A percentile compares a stretch with the other conserved stretches of the same genome.
Conservation (phyloP, 164 flowering plant genomes). For the Aristolochia contorta region DNA sequence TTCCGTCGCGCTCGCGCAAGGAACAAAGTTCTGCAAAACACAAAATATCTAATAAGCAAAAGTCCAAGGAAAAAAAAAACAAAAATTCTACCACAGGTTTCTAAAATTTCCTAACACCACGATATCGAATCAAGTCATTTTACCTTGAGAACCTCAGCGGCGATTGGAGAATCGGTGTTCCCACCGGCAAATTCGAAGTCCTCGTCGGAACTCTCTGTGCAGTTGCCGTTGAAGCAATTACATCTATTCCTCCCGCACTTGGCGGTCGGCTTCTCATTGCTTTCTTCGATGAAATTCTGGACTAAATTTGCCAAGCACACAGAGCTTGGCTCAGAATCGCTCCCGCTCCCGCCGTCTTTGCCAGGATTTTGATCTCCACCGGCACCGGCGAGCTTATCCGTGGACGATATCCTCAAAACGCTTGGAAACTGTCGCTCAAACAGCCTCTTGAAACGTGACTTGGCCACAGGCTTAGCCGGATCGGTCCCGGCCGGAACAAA, state of each 20-base stretch:
- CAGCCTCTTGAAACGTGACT: slow-evolving; percentile 68
- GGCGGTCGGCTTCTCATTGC: slow-evolving; percentile 40
- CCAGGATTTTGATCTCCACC: slow-evolving; percentile 14
- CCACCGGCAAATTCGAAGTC: slow-evolving; percentile 43
- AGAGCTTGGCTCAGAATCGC: slow-evolving; percentile 84
- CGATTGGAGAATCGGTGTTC: slow-evolving; percentile 25
- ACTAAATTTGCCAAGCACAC: slow-evolving; percentile 83
- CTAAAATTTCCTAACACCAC: neutral
- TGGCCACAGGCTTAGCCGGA: slow-evolving; percentile 43
- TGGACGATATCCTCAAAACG: slow-evolving; percentile 41
- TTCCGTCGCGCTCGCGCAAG: slow-evolving; percentile 20
- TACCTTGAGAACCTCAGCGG: slow-evolving; percentile 58
- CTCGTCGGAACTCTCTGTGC: slow-evolving; percentile 64
- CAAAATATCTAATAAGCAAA: slow-evolving; percentile 1
- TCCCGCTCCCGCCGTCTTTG: slow-evolving; percentile 18
- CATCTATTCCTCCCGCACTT: slow-evolving; percentile 66
- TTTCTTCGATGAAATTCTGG: slow-evolving; percentile 70
- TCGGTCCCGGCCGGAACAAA: slow-evolving; percentile 23
- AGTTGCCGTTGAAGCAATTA: slow-evolving; percentile 77
- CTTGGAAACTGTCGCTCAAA: slow-evolving; percentile 68
- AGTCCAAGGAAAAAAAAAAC: neutral
- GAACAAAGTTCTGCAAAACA: slow-evolving; percentile 19
- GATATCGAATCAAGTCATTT: neutral
- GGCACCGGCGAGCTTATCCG: slow-evolving; percentile 29
- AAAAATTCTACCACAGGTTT: neutral